Percentiles rank a stretch among this genome's conserved stretches.
phyloP scores from a whole-genome alignment of 2,329 filamentous ascomycete species.

The Fusarium concolor region DNA sequence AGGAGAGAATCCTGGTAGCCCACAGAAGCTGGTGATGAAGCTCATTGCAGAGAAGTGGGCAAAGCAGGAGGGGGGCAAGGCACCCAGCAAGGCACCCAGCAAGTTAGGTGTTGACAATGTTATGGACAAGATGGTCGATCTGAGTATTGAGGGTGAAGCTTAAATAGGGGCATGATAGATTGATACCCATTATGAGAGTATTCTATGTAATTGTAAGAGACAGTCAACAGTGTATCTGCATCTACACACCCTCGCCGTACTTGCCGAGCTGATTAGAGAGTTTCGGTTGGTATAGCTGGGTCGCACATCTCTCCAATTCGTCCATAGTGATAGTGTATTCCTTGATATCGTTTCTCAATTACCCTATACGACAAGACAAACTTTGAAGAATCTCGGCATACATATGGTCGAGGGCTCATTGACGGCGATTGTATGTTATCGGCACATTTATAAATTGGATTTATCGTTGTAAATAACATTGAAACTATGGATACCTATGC shows the following conservation, averaged over 20 bases:
- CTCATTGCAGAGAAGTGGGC: slow-evolving; percentile 73
- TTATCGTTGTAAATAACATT: no score
- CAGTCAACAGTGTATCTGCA: no score
- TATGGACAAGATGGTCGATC: slow-evolving; percentile 42
- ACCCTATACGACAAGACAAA: not conserved
- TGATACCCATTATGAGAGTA: slow-evolving; percentile 11
- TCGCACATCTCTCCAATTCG: no score
- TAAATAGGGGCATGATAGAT: slow-evolving; percentile 5
- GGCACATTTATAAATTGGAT: no score
- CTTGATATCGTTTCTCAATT: not conserved
- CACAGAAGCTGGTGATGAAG: slow-evolving; percentile 77
- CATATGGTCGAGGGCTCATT: not conserved
- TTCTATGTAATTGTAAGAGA: not conserved
- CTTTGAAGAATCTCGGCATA: not conserved
- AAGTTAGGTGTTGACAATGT: slow-evolving; percentile 38
- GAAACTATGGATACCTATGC: no score
- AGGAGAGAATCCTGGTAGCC: slow-evolving; percentile 65
- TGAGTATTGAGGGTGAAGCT: slow-evolving; percentile 43
- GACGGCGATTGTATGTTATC: not conserved
- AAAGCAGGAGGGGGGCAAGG: slow-evolving; percentile 56
- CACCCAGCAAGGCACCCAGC: slow-evolving; percentile 15
- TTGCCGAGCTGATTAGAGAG: no score
- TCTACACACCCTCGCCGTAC: not conserved
- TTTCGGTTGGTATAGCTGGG: no score
- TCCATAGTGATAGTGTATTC: no score